phyloP scores from a whole-genome alignment of 2,329 filamentous ascomycete species.

The Microcera coccophila region DNA sequence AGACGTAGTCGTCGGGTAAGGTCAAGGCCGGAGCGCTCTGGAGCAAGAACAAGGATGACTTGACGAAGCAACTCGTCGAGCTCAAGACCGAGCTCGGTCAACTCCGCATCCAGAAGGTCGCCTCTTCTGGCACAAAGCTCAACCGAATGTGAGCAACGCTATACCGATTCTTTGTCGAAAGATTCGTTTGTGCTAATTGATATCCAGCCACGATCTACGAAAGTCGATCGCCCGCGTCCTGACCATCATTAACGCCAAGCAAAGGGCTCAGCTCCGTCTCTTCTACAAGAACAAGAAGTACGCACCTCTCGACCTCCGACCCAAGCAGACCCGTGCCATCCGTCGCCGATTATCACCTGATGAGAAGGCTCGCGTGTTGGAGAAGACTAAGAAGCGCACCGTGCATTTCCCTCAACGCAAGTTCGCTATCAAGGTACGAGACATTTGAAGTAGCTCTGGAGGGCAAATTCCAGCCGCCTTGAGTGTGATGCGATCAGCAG shows the following conservation, averaged over 20 bases:
- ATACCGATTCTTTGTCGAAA: background rate
- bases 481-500: background rate
- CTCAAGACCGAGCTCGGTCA: conserved; percentile 94
- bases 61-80: conserved; percentile 91
- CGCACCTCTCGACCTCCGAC: conserved; percentile 93
- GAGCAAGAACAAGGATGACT: conserved; percentile 99
- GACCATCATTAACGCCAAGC: conserved; percentile 99
- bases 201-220: conserved; percentile 86
- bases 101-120: conserved; percentile 97
- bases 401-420: conserved; percentile 98
- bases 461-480: background rate
- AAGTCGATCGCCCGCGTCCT: conserved; percentile 99
- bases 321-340: conserved; percentile 98
- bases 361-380: conserved; percentile 78
- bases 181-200: conserved; percentile 18
- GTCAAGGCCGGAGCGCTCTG: conserved; percentile 97
- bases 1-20: conserved; percentile 51
- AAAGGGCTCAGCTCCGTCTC: conserved; percentile 92
- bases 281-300: conserved; percentile 99
- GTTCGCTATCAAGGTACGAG: conserved; percentile 91
- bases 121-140: conserved; percentile 91
- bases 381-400: conserved; percentile 95
- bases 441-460: background rate
- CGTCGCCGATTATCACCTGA: conserved; percentile 89
- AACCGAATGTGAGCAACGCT: conserved; percentile 80